phyloP scores from a whole-genome alignment of 140 eudicot species.

The Erigeron philadelphicus region DNA sequence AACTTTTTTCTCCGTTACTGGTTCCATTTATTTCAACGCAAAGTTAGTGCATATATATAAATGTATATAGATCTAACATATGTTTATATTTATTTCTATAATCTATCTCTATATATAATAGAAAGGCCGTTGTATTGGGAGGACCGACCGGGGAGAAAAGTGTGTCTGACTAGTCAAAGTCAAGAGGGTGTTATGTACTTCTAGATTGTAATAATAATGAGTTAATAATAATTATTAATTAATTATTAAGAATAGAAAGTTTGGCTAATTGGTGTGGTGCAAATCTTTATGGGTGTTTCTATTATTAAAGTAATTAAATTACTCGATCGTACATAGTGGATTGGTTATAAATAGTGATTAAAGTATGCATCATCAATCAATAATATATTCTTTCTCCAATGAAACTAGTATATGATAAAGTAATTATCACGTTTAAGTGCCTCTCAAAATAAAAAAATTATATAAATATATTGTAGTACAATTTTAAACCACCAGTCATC shows the following conservation, averaged over 20 bases:
- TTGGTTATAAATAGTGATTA: too few relatives aligned
- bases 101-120: neutral
- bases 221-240: neutral
- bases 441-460: too few relatives aligned
- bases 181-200: constrained; percentile 11
- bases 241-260: neutral
- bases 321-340: too few relatives aligned
- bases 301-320: too few relatives aligned
- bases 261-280: neutral
- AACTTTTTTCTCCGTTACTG: constrained; percentile 10
- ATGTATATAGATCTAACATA: neutral
- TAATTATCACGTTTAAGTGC: too few relatives aligned
- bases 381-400: too few relatives aligned
- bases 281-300: too few relatives aligned
- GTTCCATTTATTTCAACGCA: constrained; percentile 21
- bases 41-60: constrained; percentile 12
- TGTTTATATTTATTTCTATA: neutral
- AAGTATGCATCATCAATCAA: too few relatives aligned
- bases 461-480: too few relatives aligned
- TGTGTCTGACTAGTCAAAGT: constrained; percentile 25
- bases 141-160: constrained; percentile 3
- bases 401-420: too few relatives aligned
- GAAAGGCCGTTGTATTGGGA: constrained; percentile 11
- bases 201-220: constrained; percentile 16
- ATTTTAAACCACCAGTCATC: too few relatives aligned